phyloP scores from a whole-genome alignment of 1,139 yeast genomes.

The Yamadazyma spencermartinsiae region DNA sequence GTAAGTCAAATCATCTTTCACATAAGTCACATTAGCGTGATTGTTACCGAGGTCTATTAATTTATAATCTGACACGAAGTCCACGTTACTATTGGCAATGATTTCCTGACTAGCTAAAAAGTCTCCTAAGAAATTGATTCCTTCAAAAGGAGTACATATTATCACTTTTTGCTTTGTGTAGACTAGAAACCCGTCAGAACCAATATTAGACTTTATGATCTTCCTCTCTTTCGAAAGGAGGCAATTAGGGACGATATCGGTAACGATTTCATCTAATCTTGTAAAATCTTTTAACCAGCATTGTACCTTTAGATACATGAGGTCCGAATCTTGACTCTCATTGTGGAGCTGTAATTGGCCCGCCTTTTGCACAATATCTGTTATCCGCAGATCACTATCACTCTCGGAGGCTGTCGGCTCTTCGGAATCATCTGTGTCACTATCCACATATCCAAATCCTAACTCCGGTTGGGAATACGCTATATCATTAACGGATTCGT shows the following conservation, averaged over 20 bases:
- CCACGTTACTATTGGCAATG: slow-evolving; percentile 2
- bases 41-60: slow-evolving; percentile 8
- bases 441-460: slow-evolving; percentile 43
- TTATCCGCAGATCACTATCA: neutral
- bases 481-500: neutral
- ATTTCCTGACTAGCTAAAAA: neutral
- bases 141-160: slow-evolving; percentile 9
- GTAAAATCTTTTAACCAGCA: slow-evolving; percentile 9
- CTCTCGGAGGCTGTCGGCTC: neutral
- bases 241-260: slow-evolving; percentile 11
- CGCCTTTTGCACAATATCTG: too few species aligned
- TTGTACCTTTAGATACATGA: neutral
- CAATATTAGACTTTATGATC: slow-evolving; percentile 7
- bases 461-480: slow-evolving; percentile 28
- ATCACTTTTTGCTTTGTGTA: slow-evolving; percentile 6
- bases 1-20: slow-evolving; percentile 26
- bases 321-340: slow-evolving; percentile 3
- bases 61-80: slow-evolving; percentile 2
- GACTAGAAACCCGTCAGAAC: slow-evolving; percentile 8
- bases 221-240: slow-evolving; percentile 2
- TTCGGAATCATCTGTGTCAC: slow-evolving; percentile 17
- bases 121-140: slow-evolving; percentile 8
- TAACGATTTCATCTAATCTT: slow-evolving; percentile 8
- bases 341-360: too few species aligned
- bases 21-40: slow-evolving; percentile 15